These are phyloP conservation scores for Ambrosia hybrid DNA, from an alignment of 140 eudicot species.

Conservation along the genomic window DNA sequence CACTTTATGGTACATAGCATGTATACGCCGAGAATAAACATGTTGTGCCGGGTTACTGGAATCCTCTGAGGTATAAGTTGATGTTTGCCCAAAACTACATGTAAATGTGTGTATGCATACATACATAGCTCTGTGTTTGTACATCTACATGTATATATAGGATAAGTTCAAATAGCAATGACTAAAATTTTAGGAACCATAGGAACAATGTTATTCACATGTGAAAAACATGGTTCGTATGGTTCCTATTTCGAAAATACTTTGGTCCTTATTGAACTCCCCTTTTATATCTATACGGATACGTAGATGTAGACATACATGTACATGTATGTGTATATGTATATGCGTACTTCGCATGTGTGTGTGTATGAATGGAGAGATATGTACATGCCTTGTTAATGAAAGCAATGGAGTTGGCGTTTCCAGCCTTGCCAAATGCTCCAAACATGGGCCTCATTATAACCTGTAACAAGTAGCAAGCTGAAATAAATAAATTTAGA, in stretches of 20 bases:
- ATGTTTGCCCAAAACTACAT: background rate
- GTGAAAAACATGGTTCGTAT: background rate
- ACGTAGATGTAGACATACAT: background rate
- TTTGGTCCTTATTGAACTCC: background rate
- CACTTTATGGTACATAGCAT: conserved; percentile 10
- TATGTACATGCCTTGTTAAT: conserved; percentile 69
- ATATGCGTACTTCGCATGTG: background rate
- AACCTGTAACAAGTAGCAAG: conserved; percentile 53
- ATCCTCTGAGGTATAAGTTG: background rate
- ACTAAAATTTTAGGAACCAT: background rate
- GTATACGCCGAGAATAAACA: background rate
- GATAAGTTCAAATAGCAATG: background rate
- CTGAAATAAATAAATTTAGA: conserved; percentile 3
- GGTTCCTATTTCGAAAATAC: background rate
- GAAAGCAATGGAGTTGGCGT: conserved; percentile 82
- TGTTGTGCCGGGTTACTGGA: no score
- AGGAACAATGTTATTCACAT: background rate
- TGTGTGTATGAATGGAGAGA: conserved; percentile 14
- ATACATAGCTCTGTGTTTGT: background rate
- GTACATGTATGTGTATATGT: background rate
- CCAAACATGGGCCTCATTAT: conserved; percentile 99
- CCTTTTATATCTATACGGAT: background rate
- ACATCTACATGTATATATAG: background rate
- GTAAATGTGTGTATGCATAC: background rate
- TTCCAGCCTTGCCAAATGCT: conserved; percentile 86